Conservation (phyloP, 2,329 filamentous ascomycete species). For the Trichoderma semiorbis region DNA sequence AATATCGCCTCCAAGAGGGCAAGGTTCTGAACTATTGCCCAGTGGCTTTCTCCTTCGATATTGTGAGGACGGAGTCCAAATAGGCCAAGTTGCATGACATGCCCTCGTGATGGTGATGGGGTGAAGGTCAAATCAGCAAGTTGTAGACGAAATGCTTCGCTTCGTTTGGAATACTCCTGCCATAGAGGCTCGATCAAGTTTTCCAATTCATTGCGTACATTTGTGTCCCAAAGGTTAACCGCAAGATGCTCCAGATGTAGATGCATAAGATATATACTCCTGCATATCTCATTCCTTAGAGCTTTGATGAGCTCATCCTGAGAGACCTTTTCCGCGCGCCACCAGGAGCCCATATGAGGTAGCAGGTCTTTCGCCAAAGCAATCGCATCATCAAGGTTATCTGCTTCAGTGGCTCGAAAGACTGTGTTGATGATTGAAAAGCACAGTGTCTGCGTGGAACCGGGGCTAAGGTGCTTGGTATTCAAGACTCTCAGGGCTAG, state of each 20-base stretch:
- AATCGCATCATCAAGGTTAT: constrained; percentile 62
- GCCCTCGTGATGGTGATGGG: constrained; percentile 39
- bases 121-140: constrained; percentile 70
- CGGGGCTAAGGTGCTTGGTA: constrained; percentile 54
- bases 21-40: constrained; percentile 57
- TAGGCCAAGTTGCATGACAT: constrained; percentile 45
- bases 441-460: constrained; percentile 65
- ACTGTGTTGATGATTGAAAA: constrained; percentile 74
- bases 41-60: constrained; percentile 54
- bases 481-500: constrained; percentile 60
- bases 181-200: constrained; percentile 69
- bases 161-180: constrained; percentile 70
- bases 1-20: constrained; percentile 54
- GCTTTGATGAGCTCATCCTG: constrained; percentile 59
- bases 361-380: constrained; percentile 59
- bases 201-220: constrained; percentile 50
- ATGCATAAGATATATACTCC: constrained; percentile 63
- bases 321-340: constrained; percentile 66
- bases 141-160: constrained; percentile 68
- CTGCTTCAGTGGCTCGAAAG: constrained; percentile 61
- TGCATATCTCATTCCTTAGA: constrained; percentile 74
- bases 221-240: constrained; percentile 38
- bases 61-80: constrained; percentile 55
- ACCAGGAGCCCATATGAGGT: constrained; percentile 70
- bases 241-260: constrained; percentile 59